A percentile compares a stretch with the other conserved stretches of the same genome.
Evolutionary conservation across 2,329 filamentous ascomycete species (phyloP).

Genomic region (Claviceps pazoutovae): DNA sequence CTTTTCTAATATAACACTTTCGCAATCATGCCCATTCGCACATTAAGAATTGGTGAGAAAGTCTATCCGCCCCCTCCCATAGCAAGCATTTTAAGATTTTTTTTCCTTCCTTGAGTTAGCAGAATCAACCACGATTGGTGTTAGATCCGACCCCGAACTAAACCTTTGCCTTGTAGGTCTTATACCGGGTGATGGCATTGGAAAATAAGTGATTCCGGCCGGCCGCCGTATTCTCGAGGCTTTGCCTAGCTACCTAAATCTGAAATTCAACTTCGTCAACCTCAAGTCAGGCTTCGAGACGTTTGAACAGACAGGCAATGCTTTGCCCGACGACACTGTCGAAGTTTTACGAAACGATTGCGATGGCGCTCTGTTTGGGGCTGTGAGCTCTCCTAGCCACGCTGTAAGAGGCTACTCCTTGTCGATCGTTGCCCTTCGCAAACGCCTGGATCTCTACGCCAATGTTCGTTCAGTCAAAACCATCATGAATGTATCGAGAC

Average conservation of each 20-base stretch:
- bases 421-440: slow-evolving; percentile 91
- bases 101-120: too few relatives aligned
- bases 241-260: slow-evolving; percentile 73
- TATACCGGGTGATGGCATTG: slow-evolving; percentile 96
- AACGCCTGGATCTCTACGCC: slow-evolving; percentile 87
- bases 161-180: slow-evolving; percentile 49
- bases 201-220: slow-evolving; percentile 93
- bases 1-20: not conserved
- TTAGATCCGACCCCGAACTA: not conserved
- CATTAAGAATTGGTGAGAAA: slow-evolving; percentile 26
- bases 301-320: slow-evolving; percentile 78
- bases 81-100: not conserved
- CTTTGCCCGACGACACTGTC: slow-evolving; percentile 82
- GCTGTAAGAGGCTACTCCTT: slow-evolving; percentile 92
- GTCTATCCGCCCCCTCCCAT: not conserved
- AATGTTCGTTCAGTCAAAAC: slow-evolving; percentile 95
- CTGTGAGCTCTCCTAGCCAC: slow-evolving; percentile 80
- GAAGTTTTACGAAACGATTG: slow-evolving; percentile 80
- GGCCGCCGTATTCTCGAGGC: slow-evolving; percentile 86
- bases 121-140: not conserved
- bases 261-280: slow-evolving; percentile 90
- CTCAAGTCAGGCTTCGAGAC: slow-evolving; percentile 87
- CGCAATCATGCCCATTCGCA: slow-evolving; percentile 26
- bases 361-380: slow-evolving; percentile 91
- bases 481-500: slow-evolving; percentile 46